Conservation (phyloP, 2,329 filamentous ascomycete genomes). For the Aspergillus carbonarius region DNA sequence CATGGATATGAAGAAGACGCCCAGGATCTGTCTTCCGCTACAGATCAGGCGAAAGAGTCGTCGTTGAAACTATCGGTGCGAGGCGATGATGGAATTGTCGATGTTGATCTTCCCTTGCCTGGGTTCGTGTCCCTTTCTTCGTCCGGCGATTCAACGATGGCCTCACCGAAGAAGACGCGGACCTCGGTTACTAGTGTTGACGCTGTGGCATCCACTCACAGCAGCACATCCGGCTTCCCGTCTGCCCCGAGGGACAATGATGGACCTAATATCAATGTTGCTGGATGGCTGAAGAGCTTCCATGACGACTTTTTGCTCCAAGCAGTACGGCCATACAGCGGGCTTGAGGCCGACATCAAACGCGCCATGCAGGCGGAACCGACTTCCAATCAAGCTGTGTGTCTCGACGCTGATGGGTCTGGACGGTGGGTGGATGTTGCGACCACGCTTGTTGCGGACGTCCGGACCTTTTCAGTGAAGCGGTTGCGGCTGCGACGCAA, state of each 20-base stretch:
- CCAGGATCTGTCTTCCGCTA: conserved; percentile 29
- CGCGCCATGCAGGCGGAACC: conserved; percentile 58
- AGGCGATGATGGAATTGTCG: conserved; percentile 59
- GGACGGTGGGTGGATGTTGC: conserved; percentile 58
- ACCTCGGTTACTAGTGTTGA: conserved; percentile 55
- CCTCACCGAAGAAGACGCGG: conserved; percentile 43
- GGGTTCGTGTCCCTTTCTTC: conserved; percentile 50
- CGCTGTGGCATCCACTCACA: conserved; percentile 47
- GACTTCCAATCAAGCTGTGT: conserved; percentile 40
- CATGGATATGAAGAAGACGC: conserved; percentile 23
- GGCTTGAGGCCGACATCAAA: conserved; percentile 55
- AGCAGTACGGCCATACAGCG: conserved; percentile 55
- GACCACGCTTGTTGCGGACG: conserved; percentile 58
- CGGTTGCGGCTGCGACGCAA: conserved; percentile 55
- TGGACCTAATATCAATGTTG: conserved; percentile 55
- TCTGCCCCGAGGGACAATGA: conserved; percentile 36
- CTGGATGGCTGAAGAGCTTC: conserved; percentile 57
- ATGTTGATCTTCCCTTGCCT: conserved; percentile 58
- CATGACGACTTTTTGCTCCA: conserved; percentile 62
- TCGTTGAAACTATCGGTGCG: conserved; percentile 56
- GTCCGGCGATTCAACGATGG: conserved; percentile 46
- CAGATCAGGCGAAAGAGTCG: conserved; percentile 41
- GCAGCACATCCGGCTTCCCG: conserved; percentile 39
- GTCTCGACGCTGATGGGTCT: conserved; percentile 31
- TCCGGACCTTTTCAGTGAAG: conserved; percentile 55